Conservation (phyloP, 257 asterid species). For the Solanum acaule region DNA sequence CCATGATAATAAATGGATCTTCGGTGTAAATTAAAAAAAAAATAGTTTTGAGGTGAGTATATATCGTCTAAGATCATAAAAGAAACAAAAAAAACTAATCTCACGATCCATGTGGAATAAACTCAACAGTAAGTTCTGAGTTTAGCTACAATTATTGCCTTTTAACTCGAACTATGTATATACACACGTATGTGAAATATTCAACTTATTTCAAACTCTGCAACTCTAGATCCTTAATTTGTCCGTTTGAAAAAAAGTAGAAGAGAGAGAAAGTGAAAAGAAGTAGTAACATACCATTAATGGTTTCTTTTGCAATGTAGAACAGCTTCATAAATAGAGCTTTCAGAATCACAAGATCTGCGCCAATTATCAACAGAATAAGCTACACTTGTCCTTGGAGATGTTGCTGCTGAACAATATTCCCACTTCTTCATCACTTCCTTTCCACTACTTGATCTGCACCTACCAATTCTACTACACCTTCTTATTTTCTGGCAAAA, state of each 20-base stretch:
- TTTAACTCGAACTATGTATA: neutral
- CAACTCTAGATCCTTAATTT: neutral
- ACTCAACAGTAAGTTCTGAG: neutral
- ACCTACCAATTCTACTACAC: slow-evolving; percentile 2
- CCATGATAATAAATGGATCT: neutral
- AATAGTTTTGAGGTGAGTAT: too few species aligned
- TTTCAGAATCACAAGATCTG: slow-evolving; percentile 82
- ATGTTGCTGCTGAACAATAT: slow-evolving; percentile 28
- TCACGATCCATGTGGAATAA: neutral
- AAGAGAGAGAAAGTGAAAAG: neutral
- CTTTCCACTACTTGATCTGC: slow-evolving; percentile 16
- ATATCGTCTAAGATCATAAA: neutral
- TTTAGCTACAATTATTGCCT: neutral
- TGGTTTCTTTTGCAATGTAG: slow-evolving; percentile 80
- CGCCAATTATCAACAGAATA: slow-evolving; percentile 59
- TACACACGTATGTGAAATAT: neutral
- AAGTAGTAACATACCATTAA: slow-evolving; percentile 18
- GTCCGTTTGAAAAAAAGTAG: neutral
- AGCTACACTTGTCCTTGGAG: slow-evolving; percentile 63
- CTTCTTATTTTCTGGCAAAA: slow-evolving; percentile 21
- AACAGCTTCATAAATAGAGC: slow-evolving; percentile 83
- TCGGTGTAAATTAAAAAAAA: neutral
- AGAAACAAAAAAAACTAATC: neutral
- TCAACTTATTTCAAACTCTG: neutral
- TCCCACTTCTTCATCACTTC: slow-evolving; percentile 15